phyloP scores from a whole-genome alignment of 768 basidiomycete species.

The Phanerochaete carnosa region DNA sequence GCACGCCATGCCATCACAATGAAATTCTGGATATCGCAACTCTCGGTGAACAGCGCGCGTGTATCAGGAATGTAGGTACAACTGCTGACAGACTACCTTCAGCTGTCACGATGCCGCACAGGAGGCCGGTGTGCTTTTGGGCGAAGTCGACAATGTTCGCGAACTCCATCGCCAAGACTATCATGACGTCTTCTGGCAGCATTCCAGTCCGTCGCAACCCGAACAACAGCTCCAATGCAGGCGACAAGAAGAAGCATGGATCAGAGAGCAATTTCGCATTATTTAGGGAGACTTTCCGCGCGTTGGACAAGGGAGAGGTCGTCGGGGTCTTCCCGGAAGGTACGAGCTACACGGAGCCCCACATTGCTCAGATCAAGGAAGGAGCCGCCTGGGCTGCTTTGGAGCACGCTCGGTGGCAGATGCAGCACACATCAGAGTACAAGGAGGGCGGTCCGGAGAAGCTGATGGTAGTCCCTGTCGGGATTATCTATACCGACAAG shows the following conservation, averaged over 20 bases:
- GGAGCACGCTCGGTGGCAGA: conserved; percentile 82
- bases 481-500: conserved; percentile 94
- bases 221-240: conserved; percentile 10
- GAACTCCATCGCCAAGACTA: conserved; percentile 68
- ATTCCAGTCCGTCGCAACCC: conserved; percentile 90
- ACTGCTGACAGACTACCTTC: not conserved
- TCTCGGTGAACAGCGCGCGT: conserved; percentile 52
- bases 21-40: conserved; percentile 89
- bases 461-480: conserved; percentile 68
- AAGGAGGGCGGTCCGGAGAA: conserved; percentile 34
- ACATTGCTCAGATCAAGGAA: conserved; percentile 88
- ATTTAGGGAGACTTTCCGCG: conserved; percentile 87
- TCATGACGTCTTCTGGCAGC: conserved; percentile 87
- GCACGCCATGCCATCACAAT: conserved; percentile 63
- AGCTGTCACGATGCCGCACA: conserved; percentile 79
- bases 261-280: conserved; percentile 76
- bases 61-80: conserved; percentile 14
- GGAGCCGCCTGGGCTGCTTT: conserved; percentile 92
- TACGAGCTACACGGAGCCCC: conserved; percentile 88
- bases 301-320: conserved; percentile 69
- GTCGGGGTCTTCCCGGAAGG: conserved; percentile 95
- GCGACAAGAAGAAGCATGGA: not conserved
- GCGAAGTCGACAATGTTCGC: conserved; percentile 87
- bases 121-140: conserved; percentile 85
- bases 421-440: conserved; percentile 40